Base-by-base conservation (phyloP, 2,329 filamentous ascomycete species). In the Fusarium caatingaense region DNA sequence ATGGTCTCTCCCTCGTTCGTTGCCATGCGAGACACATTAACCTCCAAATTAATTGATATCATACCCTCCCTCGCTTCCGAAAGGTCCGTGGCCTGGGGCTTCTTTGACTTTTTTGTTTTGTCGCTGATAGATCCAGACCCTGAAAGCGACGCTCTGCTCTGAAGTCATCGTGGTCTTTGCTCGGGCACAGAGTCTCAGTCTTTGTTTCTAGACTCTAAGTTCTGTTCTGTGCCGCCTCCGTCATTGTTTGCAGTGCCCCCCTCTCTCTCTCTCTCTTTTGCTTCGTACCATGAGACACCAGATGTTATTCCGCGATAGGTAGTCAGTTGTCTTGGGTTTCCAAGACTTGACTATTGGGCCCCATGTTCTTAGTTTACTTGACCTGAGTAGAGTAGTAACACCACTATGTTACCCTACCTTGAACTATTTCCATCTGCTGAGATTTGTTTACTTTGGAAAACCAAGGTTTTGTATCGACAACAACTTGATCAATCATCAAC, bases 31-130 rank as follows among this genome's bases (percentile, higher is more conserved):
- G 60, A 65, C 62, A 65, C 60, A 37, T 54, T 56, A 45, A 62
- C 56, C 56, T 45, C 59, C 49, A 41, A 53, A 40, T 50, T 37
- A 53, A 42, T 12, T 41, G 40, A 28, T 53, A 21, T n/a, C 34
- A 20, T 66, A 37, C 42, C 66, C 32, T 37, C 32, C 66, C 66
- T 69, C 66, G 47, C 66, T 45, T 69, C 49, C n/a, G 42, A 30
- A 42, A 25, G 21, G 41, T 42, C 32, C 45, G 50, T 47, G 37
- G 23, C 13, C 34, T 41, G 23, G 13, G 41, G 21, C 15, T 32
- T 23, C 46, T 51, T 49, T 23, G 21, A 16, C 46, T 51, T 54
- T 23, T 21, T 16, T 67, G 47, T 45, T 21, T 16, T 67, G 51
- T 45, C 57, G 49, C 50, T 47, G 30, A 37, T 55, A 37, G 12